A percentile compares a stretch with the other conserved stretches of the same genome.
phyloP scores from a whole-genome alignment of 805 yeast genomes.

The Kuraishia ogatae region DNA sequence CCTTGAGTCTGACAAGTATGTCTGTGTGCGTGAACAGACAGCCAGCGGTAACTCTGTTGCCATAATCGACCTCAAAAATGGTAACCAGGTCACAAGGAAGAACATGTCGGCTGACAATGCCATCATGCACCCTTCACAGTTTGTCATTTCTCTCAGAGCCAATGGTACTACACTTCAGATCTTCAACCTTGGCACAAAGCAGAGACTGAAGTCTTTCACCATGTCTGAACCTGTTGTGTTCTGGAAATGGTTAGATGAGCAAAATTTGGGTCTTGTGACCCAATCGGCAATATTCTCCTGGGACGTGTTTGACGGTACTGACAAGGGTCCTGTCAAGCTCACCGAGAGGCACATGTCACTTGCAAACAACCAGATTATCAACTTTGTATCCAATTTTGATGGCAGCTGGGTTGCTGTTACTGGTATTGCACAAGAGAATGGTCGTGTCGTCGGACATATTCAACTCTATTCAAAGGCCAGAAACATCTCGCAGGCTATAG shows the following conservation, averaged over 20 bases:
- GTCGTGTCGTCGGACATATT: slow-evolving; percentile 92
- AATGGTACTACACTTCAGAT: slow-evolving; percentile 95
- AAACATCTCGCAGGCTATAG: slow-evolving; percentile 92
- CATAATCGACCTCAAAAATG: slow-evolving; percentile 75
- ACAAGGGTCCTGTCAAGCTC: slow-evolving; percentile 72
- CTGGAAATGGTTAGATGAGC: slow-evolving; percentile 87
- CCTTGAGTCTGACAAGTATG: slow-evolving; percentile 84
- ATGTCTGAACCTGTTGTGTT: slow-evolving; percentile 83
- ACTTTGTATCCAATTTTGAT: slow-evolving; percentile 72
- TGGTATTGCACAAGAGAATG: slow-evolving; percentile 91
- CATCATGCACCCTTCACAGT: slow-evolving; percentile 86
- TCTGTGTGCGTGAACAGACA: slow-evolving; percentile 65
- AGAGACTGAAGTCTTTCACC: slow-evolving; percentile 80
- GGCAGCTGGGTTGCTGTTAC: slow-evolving; percentile 91
- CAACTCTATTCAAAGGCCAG: slow-evolving; percentile 86
- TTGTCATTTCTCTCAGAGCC: slow-evolving; percentile 88
- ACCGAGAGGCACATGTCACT: slow-evolving; percentile 79
- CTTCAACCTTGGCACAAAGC: slow-evolving; percentile 80
- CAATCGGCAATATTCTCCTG: slow-evolving; percentile 68
- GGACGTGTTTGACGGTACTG: slow-evolving; percentile 76
- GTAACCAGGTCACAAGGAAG: slow-evolving; percentile 76
- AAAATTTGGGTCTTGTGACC: slow-evolving; percentile 77
- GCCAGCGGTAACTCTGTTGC: slow-evolving; percentile 82
- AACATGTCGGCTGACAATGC: slow-evolving; percentile 97
- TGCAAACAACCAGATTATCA: slow-evolving; percentile 80